Evolutionary conservation across 192 early-diverging fungal genomes (phyloP), one percentile per base, ranked within the genome.

Genomic region (Coemansia sp.): DNA sequence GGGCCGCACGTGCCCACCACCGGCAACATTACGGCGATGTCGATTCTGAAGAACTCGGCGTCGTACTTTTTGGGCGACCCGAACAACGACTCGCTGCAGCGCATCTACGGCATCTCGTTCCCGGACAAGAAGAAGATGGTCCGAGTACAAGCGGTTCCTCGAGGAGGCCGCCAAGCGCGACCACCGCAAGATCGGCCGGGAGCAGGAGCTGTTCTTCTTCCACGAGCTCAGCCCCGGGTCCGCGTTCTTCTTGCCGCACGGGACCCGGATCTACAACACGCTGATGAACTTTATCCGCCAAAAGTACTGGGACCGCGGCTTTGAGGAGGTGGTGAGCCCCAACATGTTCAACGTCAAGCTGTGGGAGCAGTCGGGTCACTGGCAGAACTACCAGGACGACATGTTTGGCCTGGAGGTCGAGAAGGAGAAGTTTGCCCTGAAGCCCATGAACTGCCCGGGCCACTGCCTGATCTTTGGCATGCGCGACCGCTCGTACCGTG

Each of bases 131-230:
- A 99, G 85, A 84, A 88, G 71, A 85, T 99, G 89, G 86, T n/a
- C 87, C 44, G 86, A 96, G 76, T 87, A 94, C 70, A 90, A 92
- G 65, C 79, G 89, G 60, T 96, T 99, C 67, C 62, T 99, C 65
- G 93, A 88, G 54, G 96, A 96, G 72, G 94, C 94, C 17, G 85
- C 88, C 20, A 94, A 92, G 82, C 82, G 92, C 53, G 92, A 96
- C 64, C 94, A 96, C 75, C 87, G 92, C 54, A 94, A 90, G 76
- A 92, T 99, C 52, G 96, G 96, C 44, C 70, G 76, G 76, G 88
- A 96, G 69, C 96, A 99, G 77, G 96, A 99, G 60, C 83, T 99
- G 45, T 99, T 92, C 87, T 97, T 99, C 74, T 93, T 96, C 85
- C 82, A 94, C 51, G 90, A 96, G 40, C 73, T 96, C 25, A 87